phyloP scores from a whole-genome alignment of 768 basidiomycete genomes.

The Panaeolus papilionaceus region DNA sequence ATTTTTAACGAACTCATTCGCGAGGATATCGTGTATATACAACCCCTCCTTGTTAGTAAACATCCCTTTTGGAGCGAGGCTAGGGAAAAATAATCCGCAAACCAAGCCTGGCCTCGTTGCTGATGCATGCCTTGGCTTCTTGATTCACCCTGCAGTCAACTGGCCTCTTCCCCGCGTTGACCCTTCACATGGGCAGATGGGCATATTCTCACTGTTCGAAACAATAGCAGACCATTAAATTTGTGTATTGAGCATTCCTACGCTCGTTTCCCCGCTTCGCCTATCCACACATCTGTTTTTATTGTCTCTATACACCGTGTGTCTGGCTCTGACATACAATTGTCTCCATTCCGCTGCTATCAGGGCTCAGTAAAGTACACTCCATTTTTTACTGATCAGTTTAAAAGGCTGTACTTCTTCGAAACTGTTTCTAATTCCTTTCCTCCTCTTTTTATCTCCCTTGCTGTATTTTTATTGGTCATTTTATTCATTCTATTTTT shows the following conservation, averaged over 20 bases:
- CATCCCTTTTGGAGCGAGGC: background rate
- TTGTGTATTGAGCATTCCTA: background rate
- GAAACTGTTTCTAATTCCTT: background rate
- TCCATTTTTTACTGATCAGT: background rate
- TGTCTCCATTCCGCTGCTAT: background rate
- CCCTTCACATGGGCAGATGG: conserved; percentile 1
- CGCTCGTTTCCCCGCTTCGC: background rate
- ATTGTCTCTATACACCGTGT: background rate
- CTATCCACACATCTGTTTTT: background rate
- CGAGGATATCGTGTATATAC: background rate
- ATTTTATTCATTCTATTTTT: conserved; percentile 19
- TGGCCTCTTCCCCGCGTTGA: background rate
- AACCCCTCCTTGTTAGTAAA: background rate
- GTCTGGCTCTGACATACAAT: background rate
- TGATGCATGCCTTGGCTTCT: conserved; percentile 34
- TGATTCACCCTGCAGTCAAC: conserved; percentile 8
- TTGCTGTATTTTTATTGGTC: conserved; percentile 3
- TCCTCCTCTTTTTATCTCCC: conserved; percentile 10
- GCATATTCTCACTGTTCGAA: conserved; percentile 5
- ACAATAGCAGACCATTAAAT: background rate
- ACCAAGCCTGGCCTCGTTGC: conserved; percentile 37
- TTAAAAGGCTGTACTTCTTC: background rate
- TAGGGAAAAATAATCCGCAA: conserved; percentile 1
- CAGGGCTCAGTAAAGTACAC: conserved; percentile 9
- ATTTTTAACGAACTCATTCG: background rate